A percentile compares a stretch with the other conserved stretches of the same genome.
These are phyloP conservation scores for Persicaria tinctoria DNA, from an alignment of 148 eudicot genomes.

Conservation along the genomic window DNA sequence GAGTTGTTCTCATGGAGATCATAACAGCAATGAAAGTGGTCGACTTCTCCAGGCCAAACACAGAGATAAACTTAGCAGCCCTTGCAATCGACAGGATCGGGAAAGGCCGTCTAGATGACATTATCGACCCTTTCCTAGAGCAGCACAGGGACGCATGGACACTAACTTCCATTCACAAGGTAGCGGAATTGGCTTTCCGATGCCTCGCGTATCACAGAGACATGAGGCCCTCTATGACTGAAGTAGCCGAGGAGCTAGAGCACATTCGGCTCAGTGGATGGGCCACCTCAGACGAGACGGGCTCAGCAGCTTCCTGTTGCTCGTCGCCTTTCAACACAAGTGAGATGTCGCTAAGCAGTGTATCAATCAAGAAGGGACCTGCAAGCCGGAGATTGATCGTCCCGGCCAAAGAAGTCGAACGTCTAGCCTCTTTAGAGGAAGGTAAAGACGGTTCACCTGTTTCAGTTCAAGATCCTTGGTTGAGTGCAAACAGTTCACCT, in stretches of 20 bases:
- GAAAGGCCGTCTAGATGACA: conserved; percentile 66
- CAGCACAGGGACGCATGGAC: conserved; percentile 84
- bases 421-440: conserved; percentile 38
- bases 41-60: conserved; percentile 55
- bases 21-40: conserved; percentile 71
- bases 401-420: conserved; percentile 32
- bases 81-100: conserved; percentile 75
- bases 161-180: conserved; percentile 57
- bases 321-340: conserved; percentile 66
- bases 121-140: conserved; percentile 57
- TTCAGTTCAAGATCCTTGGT: conserved; percentile 81
- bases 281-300: conserved; percentile 43
- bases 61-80: conserved; percentile 71
- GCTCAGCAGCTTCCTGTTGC: conserved; percentile 41
- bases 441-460: conserved; percentile 69
- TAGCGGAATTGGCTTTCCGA: conserved; percentile 78
- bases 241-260: conserved; percentile 71
- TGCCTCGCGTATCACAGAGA: conserved; percentile 77
- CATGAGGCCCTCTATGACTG: conserved; percentile 79
- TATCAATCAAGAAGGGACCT: conserved; percentile 25
- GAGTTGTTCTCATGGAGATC: conserved; percentile 80
- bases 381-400: conserved; percentile 56
- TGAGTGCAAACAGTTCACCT: conserved; percentile 87
- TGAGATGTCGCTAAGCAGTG: conserved; percentile 39
- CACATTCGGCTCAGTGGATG: conserved; percentile 54